Evolutionary conservation across 73 alveolate species (phyloP), one percentile per base, ranked within the genome.

Genomic region (Stentor roeselii): DNA sequence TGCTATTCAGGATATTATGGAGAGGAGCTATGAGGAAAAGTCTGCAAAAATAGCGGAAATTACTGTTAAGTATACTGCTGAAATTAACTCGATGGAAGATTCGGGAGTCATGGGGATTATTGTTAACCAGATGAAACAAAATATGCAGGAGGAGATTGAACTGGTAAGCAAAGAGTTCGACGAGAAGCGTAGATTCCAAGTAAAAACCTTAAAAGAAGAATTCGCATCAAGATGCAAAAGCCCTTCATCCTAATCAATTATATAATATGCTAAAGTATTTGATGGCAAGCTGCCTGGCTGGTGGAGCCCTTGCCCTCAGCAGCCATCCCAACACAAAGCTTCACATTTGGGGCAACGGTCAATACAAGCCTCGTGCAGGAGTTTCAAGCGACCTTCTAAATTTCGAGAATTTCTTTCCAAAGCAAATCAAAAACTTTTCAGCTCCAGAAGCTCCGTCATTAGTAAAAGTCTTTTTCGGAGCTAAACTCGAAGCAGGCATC

Each of bases 271-370:
- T n/a, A n/a, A n/a, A n/a, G n/a, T n/a, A n/a, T n/a, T n/a, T n/a
- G n/a, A n/a, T n/a, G n/a, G n/a, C n/a, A n/a, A n/a, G n/a, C n/a
- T n/a, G n/a, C n/a, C n/a, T n/a, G n/a, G 30, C 82, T n/a, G 60
- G 34, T 15, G 11, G 86, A 36, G 32, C 30, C 58, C 31, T 14
- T 14, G 74, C 74, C 27, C 27, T 21, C 27, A 21, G 74, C 2
- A 31, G 35, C 15, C 35, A n/a, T 31, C 74, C 74, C 74, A n/a
- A 58, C 74, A 58, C 35, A 30, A 89, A 86, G 41, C 83, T 84
- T 27, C 88, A 84, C 59, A 85, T 91, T 40, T 91, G 93, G 93
- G 96, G 96, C 11, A 87, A 91, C 60, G 96, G 96, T 30, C 1
- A 27, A 21, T 67, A 67, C 82, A 31, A 35, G 11, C 82, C 82